Evolutionary conservation across 2,329 filamentous ascomycete species (phyloP), one percentile per base, ranked within the genome.

Genomic region (Fusarium palustre): DNA sequence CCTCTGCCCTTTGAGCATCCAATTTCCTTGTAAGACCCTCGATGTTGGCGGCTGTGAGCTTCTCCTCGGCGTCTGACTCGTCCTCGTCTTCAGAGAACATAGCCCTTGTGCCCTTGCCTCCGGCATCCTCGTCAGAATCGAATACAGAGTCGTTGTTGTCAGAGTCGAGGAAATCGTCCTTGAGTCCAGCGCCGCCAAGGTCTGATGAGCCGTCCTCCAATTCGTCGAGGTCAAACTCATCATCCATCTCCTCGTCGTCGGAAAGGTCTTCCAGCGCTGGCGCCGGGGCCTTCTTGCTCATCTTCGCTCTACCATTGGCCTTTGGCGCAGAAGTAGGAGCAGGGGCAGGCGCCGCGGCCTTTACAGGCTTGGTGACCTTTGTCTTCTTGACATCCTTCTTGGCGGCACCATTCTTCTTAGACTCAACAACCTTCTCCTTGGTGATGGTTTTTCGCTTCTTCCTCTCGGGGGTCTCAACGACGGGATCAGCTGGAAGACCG

Each of bases 21-120:
- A 99, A 81, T 79, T 94, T 95, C 73, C 90, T 87, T 57, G 95
- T 94, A 58, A 99, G 83, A 61, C 96, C 96, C 74, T 91, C 96
- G 68, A 99, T 98, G 80, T 99, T 99, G 67, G 96, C 96, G 3
- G 94, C 94, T 53, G 93, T 99, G 71, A 99, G 86, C 78, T 90
- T 91, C 81, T 97, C 94, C 81, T 97, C 93, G 7, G 89, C 91
- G 74, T 97, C 93, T 1, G 92, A 94, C 53, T 94, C 91, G 69
- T 95, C 92, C 73, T 97, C 94, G 76, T 98, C 95, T 69, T 98
- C 96, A 0, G 96, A 98, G 85, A 97, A 99, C 85, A 97, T 93
- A 69, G 90, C 82, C 65, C 79, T 79, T 41, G 62, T 64, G 70
- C 86, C 77, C 80, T 85, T 77, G 79, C 80, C 76, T 55, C 82